Evolutionary conservation across 768 basidiomycete species (phyloP).

Genomic region (Boletus sp.): DNA sequence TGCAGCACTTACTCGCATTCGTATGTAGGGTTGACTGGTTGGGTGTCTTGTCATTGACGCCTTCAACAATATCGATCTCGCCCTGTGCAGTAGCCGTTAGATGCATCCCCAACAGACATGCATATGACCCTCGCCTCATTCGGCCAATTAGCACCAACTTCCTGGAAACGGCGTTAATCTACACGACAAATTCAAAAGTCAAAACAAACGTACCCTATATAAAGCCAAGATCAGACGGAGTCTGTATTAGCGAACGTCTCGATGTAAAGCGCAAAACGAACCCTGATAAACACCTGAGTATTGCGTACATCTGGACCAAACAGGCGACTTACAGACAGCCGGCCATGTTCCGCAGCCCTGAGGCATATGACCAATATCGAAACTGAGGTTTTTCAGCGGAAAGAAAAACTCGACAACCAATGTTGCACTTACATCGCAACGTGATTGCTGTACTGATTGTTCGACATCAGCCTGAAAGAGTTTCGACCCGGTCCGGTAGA

Average conservation of each 20-base stretch:
- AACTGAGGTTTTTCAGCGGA: conserved; percentile 10
- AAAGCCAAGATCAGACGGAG: not conserved
- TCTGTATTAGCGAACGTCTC: not conserved
- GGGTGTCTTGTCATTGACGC: conserved; percentile 30
- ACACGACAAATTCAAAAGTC: not conserved
- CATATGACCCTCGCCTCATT: conserved; percentile 10
- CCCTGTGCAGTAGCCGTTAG: conserved; percentile 14
- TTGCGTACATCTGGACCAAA: not conserved
- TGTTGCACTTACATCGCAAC: conserved; percentile 31
- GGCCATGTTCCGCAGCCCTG: conserved; percentile 41
- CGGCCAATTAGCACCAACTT: conserved; percentile 29
- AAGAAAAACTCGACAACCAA: not conserved
- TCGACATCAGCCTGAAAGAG: conserved; percentile 36
- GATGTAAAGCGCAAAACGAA: conserved; percentile 9
- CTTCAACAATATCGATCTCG: conserved; percentile 35
- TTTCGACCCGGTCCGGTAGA: conserved; percentile 34
- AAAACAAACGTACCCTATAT: conserved; percentile 23
- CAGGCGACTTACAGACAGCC: conserved; percentile 30
- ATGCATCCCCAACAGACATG: too few relatives aligned
- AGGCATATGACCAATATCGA: conserved; percentile 39
- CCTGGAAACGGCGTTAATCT: conserved; percentile 15
- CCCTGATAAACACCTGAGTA: conserved; percentile 19
- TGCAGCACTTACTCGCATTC: conserved; percentile 13
- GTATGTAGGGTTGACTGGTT: conserved; percentile 35
- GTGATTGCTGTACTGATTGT: conserved; percentile 30